Evolutionary conservation across 2,329 filamentous ascomycete genomes (phyloP).

Genomic region (Davidsoniella virescens): DNA sequence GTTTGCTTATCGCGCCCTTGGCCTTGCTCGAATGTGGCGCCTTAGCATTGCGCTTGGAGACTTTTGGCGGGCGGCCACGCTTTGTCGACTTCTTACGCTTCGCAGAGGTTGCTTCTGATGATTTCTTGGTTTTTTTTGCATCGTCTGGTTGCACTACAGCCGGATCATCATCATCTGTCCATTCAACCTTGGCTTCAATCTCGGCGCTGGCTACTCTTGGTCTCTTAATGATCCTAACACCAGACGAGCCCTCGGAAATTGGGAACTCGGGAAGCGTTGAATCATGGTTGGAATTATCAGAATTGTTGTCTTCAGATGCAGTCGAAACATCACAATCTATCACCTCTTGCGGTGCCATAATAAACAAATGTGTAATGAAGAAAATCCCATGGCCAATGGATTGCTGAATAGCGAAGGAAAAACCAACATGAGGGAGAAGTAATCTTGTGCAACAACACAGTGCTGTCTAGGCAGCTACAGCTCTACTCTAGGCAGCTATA

Average conservation of each 20-base stretch:
- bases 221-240: no score
- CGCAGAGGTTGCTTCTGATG: background rate
- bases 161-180: conserved; percentile 6
- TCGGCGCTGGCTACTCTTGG: background rate
- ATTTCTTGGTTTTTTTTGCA: no score
- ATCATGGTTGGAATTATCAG: background rate
- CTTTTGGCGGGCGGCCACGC: background rate
- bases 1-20: background rate
- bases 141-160: no score
- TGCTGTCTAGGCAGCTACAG: no score
- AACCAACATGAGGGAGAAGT: no score
- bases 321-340: background rate
- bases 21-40: background rate
- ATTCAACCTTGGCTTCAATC: conserved; percentile 2
- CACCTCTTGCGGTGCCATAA: background rate
- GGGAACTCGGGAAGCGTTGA: no score
- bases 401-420: no score
- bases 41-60: background rate
- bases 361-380: background rate
- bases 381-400: background rate
- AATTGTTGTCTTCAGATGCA: background rate
- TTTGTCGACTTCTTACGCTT: background rate
- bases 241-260: no score
- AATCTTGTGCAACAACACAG: no score
- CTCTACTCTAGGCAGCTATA: background rate